Base-by-base conservation (phyloP, 139 green algal genomes). In the Marvania coccoides region DNA sequence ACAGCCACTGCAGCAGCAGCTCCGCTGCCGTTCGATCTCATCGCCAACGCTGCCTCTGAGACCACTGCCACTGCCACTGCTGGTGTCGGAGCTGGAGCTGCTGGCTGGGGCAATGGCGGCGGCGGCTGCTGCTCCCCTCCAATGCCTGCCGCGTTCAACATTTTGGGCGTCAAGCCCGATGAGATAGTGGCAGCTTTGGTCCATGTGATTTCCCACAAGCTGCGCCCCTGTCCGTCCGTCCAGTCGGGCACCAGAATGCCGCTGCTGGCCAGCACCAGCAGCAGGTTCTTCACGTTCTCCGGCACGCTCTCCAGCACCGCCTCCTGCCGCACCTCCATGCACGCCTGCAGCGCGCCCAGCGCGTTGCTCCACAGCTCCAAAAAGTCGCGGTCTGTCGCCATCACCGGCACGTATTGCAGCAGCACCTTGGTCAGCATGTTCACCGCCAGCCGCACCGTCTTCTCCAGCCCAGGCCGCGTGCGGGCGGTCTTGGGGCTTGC, bases 241-340 rank as follows among this genome's bases (percentile, higher is more conserved):
- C 79, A 85, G 33, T 48, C 23, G 1, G 63, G 71, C 19, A 28
- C 65, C n/a, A 90, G 65, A 9, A 93, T 65, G 0, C 74, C 88
- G 13, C 79, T 80, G 3, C 65, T 63, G 19, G 82, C 76, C 84
- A 98, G 85, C 57, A 98, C 91, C 47, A 98, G 80, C 34, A 97
- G 69, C 80, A 97, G 87, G 78, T 98, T 98, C 79, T 98, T 98
- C 10, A 91, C 65, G 28, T 88, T 80, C 71, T 97, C 89, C 3
- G 90, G 88, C 12, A 96, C 85, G 7, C 78, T 82, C 67, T 98
- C 92, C n/a, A 60, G 60, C 35, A 95, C 74, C 37, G 79, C 77
- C 58, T 96, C 87, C n/a, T 70, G 74, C 35, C 63, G 64, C 24
- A 65, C 70, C 13, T 71, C 67, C 63, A 76, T 87, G 76, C 76